A percentile compares a stretch with the other conserved stretches of the same genome.
Conservation (phyloP, 2,329 filamentous ascomycete genomes). For the Neoarthrinium moseri region DNA sequence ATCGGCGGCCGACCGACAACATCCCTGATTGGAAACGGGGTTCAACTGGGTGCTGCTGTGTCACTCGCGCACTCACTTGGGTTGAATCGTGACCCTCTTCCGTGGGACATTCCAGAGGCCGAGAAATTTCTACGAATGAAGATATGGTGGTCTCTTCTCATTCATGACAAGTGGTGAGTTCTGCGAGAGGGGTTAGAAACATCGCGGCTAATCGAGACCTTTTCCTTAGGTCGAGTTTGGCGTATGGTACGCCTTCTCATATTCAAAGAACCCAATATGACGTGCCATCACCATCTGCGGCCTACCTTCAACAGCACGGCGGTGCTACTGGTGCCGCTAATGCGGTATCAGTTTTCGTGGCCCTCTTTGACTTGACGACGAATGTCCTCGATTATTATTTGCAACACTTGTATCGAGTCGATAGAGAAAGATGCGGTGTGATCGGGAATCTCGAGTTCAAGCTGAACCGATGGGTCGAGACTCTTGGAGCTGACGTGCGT, state of each 20-base stretch:
- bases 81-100: conserved; percentile 49
- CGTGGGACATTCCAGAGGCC: conserved; percentile 49
- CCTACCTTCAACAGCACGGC: conserved; percentile 28
- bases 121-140: conserved; percentile 52
- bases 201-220: background rate
- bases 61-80: conserved; percentile 54
- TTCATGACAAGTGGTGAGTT: conserved; percentile 54
- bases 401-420: conserved; percentile 34
- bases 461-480: conserved; percentile 35
- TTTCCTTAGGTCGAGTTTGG: conserved; percentile 44
- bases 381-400: conserved; percentile 36
- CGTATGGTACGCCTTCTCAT: conserved; percentile 51
- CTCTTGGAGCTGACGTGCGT: conserved; percentile 34
- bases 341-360: conserved; percentile 40
- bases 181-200: background rate
- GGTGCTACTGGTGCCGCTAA: conserved; percentile 12
- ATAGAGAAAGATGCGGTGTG: conserved; percentile 19
- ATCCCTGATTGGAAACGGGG: conserved; percentile 56
- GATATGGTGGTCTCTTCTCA: conserved; percentile 55
- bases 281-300: conserved; percentile 39
- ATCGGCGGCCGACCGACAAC: conserved; percentile 59
- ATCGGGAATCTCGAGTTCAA: conserved; percentile 12
- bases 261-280: conserved; percentile 45
- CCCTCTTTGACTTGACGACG: conserved; percentile 43
- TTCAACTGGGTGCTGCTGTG: conserved; percentile 48